Conservation (phyloP, 2,329 filamentous ascomycete species). For the Fusarium phyllophilum region DNA sequence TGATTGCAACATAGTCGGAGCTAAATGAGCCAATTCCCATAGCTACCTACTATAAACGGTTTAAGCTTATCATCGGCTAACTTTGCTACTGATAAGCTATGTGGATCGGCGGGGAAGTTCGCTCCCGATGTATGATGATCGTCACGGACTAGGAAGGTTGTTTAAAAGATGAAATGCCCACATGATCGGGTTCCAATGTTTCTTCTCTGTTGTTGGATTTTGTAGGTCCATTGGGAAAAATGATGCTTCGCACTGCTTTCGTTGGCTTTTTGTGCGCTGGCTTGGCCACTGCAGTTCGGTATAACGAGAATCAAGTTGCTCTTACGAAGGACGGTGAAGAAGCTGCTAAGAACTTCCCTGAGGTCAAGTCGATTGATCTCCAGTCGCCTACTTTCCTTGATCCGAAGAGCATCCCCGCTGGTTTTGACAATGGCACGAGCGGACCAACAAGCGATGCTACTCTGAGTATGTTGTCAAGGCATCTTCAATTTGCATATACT, state of each 20-base stretch:
- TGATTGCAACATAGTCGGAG: conserved; percentile 3
- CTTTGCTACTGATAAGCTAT: conserved; percentile 17
- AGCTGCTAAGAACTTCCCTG: conserved; percentile 39
- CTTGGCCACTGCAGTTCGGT: conserved; percentile 33
- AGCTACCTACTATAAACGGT: conserved; percentile 29
- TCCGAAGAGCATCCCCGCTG: conserved; percentile 34
- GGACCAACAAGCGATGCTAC: conserved; percentile 41
- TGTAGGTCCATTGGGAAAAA: background rate
- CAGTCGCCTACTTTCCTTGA: conserved; percentile 42
- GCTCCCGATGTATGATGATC: background rate
- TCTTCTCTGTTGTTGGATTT: background rate
- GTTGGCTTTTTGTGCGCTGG: conserved; percentile 31
- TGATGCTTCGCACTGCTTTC: conserved; percentile 10
- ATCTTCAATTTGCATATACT: background rate
- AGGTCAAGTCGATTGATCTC: conserved; percentile 35
- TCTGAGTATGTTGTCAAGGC: background rate
- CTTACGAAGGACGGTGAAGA: conserved; percentile 36
- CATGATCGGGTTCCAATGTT: background rate
- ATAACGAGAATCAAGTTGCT: conserved; percentile 42
- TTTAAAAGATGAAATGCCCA: conserved; percentile 9
- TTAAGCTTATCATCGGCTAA: conserved; percentile 27
- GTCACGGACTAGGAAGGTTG: background rate
- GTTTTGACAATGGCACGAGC: conserved; percentile 43
- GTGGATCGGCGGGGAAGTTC: conserved; percentile 16
- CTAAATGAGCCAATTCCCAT: background rate